Evolutionary conservation across 768 basidiomycete species (phyloP), one percentile per base, ranked within the genome.

Genomic region (Thelephora ganbajun): DNA sequence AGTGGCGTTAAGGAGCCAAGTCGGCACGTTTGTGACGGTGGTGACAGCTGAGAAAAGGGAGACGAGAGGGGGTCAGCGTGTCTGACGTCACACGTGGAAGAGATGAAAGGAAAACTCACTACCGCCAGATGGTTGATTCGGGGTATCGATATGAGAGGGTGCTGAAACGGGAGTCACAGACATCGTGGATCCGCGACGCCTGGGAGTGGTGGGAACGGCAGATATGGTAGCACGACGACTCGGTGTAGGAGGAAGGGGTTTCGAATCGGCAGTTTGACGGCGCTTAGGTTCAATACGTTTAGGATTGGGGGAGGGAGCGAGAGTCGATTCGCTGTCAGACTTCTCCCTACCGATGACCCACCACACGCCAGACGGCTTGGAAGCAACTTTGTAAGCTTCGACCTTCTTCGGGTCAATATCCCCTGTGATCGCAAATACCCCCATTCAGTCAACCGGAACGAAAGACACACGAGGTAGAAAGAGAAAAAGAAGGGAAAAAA

Each of bases 1-100:
- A 54, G 79, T 79, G 1, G 85, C 84, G 55, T 85, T 86, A 48
- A 88, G 58, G 14, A 88, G 70, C 84, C 84, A 88, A 0, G 76
- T 65, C 0, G 84, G 84, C 11, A 78, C 84, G 50, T 82, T 74
- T 13, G 73, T 67, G 6, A 74, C 66, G 2, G 67, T 64, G 0
- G 71, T 72, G 22, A 66, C 59, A 11, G 59, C 68, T 70, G 46
- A 30, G 26, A 30, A 7, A 20, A 22, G 16, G 13, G 18, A 2
- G 23, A 33, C 4, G 13, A 19, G 26, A 30, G 26, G 26, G n/a
- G 26, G 26, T 30, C 26, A 18, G 19, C 13, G 19, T 42, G 20
- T 18, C 37, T 6, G 33, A 46, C 37, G 35, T 33, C 7, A 47
- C 11, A 46, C 43, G 11, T n/a, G 30, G 35, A 36, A 16, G 6